Percentiles rank a stretch among this genome's conserved stretches.
phyloP scores from a whole-genome alignment of 106 monocot species.

The Acanthochlamys bracteata region DNA sequence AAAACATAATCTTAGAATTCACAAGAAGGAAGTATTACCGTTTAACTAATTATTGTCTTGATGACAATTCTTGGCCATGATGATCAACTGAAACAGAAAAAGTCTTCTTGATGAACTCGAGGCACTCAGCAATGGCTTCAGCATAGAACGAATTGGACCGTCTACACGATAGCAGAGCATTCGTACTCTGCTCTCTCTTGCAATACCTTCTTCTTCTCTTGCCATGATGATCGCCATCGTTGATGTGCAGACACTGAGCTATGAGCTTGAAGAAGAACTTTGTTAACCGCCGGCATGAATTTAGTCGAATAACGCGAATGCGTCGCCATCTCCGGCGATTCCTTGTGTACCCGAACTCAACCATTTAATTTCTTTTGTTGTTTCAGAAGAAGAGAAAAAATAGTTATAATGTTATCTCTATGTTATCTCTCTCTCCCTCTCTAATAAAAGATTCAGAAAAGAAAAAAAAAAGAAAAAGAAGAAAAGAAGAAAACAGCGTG shows the following conservation, averaged over 20 bases:
- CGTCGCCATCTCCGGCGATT: conserved; percentile 19
- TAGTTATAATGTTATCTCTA: background rate
- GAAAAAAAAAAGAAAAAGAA: too few relatives aligned
- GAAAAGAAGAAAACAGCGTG: too few relatives aligned
- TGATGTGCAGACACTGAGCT: background rate
- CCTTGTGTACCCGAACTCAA: background rate
- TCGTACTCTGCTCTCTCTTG: background rate
- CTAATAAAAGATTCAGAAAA: too few relatives aligned
- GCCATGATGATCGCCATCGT: background rate
- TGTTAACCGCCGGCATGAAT: background rate
- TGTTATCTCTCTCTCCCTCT: too few relatives aligned
- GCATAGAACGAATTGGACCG: conserved; percentile 31
- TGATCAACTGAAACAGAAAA: conserved; percentile 5
- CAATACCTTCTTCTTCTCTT: background rate
- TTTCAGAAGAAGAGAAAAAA: background rate
- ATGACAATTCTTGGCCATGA: background rate
- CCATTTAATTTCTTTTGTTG: background rate
- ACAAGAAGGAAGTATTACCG: too few relatives aligned
- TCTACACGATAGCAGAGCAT: background rate
- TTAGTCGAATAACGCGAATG: conserved; percentile 7
- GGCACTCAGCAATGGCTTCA: conserved; percentile 34
- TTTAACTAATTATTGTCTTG: too few relatives aligned
- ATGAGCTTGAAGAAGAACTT: background rate
- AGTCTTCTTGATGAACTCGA: conserved; percentile 37
- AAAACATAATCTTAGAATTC: too few relatives aligned